These are phyloP conservation scores for Colletotrichum sp. DNA, from an alignment of 2,329 filamentous ascomycete genomes.

Conservation along the genomic window DNA sequence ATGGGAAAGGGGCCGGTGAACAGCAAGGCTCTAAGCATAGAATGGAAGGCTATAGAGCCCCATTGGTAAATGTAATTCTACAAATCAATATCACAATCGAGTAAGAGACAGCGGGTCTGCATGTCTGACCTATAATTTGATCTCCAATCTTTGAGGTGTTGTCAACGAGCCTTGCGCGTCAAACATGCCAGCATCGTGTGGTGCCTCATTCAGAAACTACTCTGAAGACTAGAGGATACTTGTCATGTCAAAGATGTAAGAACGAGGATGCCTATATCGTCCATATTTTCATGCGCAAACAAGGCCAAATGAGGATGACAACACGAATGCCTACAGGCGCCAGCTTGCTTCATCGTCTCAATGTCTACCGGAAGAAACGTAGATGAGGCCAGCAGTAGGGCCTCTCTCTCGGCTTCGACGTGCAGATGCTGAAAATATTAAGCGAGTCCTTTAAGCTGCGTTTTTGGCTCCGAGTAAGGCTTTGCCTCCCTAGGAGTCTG, in stretches of 20 bases:
- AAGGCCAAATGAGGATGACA: neutral
- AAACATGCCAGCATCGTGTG: neutral
- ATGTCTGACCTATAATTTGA: neutral
- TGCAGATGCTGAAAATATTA: neutral
- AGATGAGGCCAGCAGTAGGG: neutral
- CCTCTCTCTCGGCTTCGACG: neutral
- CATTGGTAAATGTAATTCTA: constrained; percentile 5
- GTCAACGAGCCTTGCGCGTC: neutral
- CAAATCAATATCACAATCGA: neutral
- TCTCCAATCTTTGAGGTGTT: neutral
- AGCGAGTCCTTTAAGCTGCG: neutral
- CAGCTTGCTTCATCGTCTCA: neutral
- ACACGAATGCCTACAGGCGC: neutral
- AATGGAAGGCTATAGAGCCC: neutral
- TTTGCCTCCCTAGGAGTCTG: neutral
- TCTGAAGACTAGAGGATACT: neutral
- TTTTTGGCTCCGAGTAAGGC: neutral
- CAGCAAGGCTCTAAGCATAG: neutral
- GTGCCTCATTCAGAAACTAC: neutral
- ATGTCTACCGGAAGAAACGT: neutral
- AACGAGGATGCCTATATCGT: neutral
- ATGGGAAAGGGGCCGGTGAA: neutral
- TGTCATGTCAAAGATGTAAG: neutral
- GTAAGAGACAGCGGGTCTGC: neutral
- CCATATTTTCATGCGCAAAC: neutral